Evolutionary conservation across 768 basidiomycete genomes (phyloP).

Genomic region (Amanita rimosa): DNA sequence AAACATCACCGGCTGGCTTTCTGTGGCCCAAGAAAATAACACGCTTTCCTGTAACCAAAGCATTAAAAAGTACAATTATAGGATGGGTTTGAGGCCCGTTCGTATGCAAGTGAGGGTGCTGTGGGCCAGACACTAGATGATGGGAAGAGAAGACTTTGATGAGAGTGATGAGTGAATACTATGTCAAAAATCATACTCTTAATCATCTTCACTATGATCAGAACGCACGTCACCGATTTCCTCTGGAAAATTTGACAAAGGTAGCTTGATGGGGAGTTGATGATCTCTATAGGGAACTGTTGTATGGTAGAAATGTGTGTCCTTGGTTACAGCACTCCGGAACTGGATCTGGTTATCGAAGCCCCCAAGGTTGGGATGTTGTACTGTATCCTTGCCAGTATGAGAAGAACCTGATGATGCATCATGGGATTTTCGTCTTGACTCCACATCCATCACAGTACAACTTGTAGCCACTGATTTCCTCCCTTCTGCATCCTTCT

Average conservation of each 20-base stretch:
- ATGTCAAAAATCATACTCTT: constrained; percentile 4
- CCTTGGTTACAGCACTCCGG: constrained; percentile 49
- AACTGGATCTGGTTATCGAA: constrained; percentile 28
- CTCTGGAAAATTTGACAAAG: constrained; percentile 79
- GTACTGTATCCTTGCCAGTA: constrained; percentile 17
- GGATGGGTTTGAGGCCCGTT: constrained; percentile 87
- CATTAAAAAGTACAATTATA: constrained; percentile 92
- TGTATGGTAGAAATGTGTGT: constrained; percentile 93
- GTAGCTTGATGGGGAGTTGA: constrained; percentile 82
- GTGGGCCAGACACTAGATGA: constrained; percentile 53
- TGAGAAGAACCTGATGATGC: constrained; percentile 62
- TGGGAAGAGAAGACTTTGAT: constrained; percentile 68
- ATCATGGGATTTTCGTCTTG: constrained; percentile 57
- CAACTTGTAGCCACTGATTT: constrained; percentile 21
- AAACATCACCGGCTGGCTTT: constrained; percentile 83
- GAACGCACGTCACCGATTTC: constrained; percentile 88
- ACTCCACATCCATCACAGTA: constrained; percentile 28
- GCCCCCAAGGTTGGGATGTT: constrained; percentile 28
- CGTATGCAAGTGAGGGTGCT: constrained; percentile 90
- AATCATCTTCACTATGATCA: constrained; percentile 1
- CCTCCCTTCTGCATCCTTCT: constrained; percentile 21
- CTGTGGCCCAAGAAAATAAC: constrained; percentile 91
- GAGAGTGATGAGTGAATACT: constrained; percentile 91
- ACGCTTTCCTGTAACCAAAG: constrained; percentile 89
- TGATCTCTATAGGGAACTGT: constrained; percentile 76